Percentiles rank a stretch among this genome's conserved stretches.
Evolutionary conservation across 331 rosid genomes (phyloP).

Genomic region (Pyrus hybrid): DNA sequence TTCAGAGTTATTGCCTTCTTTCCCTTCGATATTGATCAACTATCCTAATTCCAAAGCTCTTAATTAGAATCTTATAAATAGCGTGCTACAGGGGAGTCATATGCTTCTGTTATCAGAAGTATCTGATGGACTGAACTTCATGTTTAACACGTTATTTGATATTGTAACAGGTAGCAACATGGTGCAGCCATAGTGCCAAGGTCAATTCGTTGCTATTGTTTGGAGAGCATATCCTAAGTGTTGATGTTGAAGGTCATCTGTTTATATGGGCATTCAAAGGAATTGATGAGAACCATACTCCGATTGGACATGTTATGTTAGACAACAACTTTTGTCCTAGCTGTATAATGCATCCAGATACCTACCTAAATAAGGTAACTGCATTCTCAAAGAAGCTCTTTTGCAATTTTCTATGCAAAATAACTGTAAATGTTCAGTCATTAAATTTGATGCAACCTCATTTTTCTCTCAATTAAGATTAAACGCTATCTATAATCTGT

Average conservation of each 20-base stretch:
- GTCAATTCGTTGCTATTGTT: conserved; percentile 62
- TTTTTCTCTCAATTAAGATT: background rate
- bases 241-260: conserved; percentile 52
- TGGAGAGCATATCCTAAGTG: conserved; percentile 73
- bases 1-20: background rate
- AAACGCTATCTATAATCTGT: background rate
- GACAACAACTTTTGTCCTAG: conserved; percentile 48
- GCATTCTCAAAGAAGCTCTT: background rate
- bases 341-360: conserved; percentile 85
- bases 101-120: background rate
- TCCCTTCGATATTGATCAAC: too few species aligned
- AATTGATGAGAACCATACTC: conserved; percentile 40
- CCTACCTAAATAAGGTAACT: conserved; percentile 80
- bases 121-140: background rate
- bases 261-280: conserved; percentile 80
- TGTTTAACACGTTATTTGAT: background rate
- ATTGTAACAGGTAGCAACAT: conserved; percentile 58
- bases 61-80: background rate
- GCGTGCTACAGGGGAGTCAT: background rate
- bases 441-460: background rate
- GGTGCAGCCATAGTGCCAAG: conserved; percentile 66
- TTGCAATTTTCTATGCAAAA: background rate
- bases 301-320: conserved; percentile 46
- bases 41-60: background rate
- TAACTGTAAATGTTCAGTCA: background rate